Evolutionary conservation across 345 rosid species (phyloP).

Genomic region (Syzygium oleosum): DNA sequence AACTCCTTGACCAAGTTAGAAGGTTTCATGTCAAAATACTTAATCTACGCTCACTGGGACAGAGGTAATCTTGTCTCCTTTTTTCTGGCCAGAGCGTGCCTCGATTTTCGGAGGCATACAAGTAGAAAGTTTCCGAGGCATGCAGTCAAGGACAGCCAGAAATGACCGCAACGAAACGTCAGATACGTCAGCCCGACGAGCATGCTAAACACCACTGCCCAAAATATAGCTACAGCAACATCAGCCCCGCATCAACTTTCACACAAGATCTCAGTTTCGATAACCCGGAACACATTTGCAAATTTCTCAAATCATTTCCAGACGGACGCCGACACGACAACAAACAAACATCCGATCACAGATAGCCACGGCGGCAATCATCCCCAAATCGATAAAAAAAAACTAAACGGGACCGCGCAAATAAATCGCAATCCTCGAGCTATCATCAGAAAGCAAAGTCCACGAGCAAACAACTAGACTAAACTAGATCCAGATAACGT

Average conservation of each 20-base stretch:
- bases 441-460: not conserved
- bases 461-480: not conserved
- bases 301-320: not conserved
- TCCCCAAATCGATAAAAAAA: not conserved
- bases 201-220: conserved; percentile 24
- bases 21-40: not conserved
- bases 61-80: conserved; percentile 42
- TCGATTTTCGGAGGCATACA: conserved; percentile 19
- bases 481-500: not conserved
- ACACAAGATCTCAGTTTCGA: not conserved
- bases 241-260: conserved; percentile 27
- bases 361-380: not conserved
- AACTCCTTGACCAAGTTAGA: not conserved
- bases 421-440: not conserved
- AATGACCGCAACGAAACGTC: conserved; percentile 17
- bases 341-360: not conserved
- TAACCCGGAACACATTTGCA: not conserved
- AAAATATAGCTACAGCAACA: conserved; percentile 33
- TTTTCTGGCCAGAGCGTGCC: conserved; percentile 28
- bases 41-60: conserved; percentile 24
- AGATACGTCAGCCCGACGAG: conserved; percentile 23
- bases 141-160: conserved; percentile 20
- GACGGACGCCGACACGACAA: not conserved
- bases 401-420: not conserved
- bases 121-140: conserved; percentile 28